Conservation (phyloP, 768 basidiomycete species). For the Boletus speciosus region DNA sequence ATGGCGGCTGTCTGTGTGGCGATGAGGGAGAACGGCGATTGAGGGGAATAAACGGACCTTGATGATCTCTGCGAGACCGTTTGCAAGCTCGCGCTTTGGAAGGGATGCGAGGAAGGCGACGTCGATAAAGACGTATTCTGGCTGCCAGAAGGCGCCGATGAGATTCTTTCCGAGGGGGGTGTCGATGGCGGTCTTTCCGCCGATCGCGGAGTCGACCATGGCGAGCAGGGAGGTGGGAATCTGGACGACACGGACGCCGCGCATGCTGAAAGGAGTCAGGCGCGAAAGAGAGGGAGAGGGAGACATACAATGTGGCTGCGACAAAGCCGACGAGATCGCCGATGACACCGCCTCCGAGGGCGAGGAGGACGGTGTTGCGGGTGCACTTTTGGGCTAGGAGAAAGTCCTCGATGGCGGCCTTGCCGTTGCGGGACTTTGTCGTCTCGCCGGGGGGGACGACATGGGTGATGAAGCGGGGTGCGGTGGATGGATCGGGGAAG, state of each 20-base stretch:
- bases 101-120: constrained; percentile 93
- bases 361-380: constrained; percentile 88
- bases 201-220: constrained; percentile 98
- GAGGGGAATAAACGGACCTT: constrained; percentile 57
- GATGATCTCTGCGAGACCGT: constrained; percentile 97
- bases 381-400: constrained; percentile 85
- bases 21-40: constrained; percentile 1
- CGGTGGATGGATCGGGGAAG: constrained; percentile 24
- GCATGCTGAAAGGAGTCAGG: constrained; percentile 66
- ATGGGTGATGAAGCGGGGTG: constrained; percentile 70
- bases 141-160: constrained; percentile 98
- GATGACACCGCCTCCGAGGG: constrained; percentile 95
- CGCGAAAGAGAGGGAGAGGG: fast-evolving
- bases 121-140: constrained; percentile 96
- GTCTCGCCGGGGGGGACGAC: constrained; percentile 89
- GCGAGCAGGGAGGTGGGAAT: constrained; percentile 95
- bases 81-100: constrained; percentile 90
- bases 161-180: constrained; percentile 98
- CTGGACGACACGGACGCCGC: constrained; percentile 92
- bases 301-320: constrained; percentile 87
- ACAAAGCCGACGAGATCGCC: constrained; percentile 97
- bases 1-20: constrained; percentile 88
- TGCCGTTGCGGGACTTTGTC: constrained; percentile 86
- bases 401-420: constrained; percentile 93
- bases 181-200: constrained; percentile 99